Base-by-base conservation (phyloP, 1,284 basidiomycete genomes). In the Trametes hirsuta region DNA sequence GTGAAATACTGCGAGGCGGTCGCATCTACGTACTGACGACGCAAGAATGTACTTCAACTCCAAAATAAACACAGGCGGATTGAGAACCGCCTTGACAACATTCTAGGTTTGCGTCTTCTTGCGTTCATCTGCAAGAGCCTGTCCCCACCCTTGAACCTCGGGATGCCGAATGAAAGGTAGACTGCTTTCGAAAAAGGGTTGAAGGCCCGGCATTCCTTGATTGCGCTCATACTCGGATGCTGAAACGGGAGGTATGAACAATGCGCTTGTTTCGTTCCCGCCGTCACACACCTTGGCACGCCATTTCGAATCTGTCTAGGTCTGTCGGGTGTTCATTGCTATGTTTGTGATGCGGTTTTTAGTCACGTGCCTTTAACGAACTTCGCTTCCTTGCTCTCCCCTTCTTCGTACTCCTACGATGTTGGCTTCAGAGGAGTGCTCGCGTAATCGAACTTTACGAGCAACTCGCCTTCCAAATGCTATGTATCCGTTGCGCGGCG, bases 221-320 rank as follows among this genome's bases (percentile, higher is more conserved):
- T 76, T 76, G 39, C 76, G 76, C 66, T 93, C 91, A 65, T 93
- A 93, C 72, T 93, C 91, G 0, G 80, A 75, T 0, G 91, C 91
- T 92, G 44, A 30, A 49, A 18, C 3, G 14, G 3, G 15, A 30
- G 12, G 30, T 22, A 3, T 36, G 1, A 6, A 35, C 3, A 22
- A 52, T 39, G n/a, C 11, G 12, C 5, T 30, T 9, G 42, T 30
- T 10, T 21, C 8, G 21, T 21, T 22, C 11, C 42, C 15, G 5
- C 5, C 15, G 6, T 5, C 8, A 34, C 66, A 21, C 67, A 87
- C 90, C 90, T 82, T 93, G 91, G 0, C 92, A 79, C 3, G 93
- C 91, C 83, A 99, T 91, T 75, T 99, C 97, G 61, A 98, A 89
- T 11, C 94, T 82, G 73, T 99, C 97, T 11, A 98, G 82, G 73